A percentile compares a stretch with the other conserved stretches of the same genome.
Evolutionary conservation across 2,329 filamentous ascomycete genomes (phyloP).

Genomic region (Truncatella angustata): DNA sequence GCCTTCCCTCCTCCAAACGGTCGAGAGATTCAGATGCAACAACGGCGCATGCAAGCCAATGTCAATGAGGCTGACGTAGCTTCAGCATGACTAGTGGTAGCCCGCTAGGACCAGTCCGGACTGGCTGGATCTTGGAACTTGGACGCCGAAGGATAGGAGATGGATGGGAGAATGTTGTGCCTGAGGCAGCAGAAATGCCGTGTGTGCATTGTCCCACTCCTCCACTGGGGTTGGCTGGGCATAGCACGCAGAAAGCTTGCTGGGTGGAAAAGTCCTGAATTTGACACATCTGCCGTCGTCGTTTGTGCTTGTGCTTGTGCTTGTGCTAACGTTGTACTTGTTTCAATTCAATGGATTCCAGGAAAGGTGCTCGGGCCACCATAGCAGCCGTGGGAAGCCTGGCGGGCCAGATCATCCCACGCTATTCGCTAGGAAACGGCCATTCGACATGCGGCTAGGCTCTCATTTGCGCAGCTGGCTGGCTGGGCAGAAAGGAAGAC

Average conservation of each 20-base stretch:
- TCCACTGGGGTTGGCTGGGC: not conserved
- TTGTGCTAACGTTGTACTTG: no score
- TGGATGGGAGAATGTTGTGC: not conserved
- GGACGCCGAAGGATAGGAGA: not conserved
- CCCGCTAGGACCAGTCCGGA: not conserved
- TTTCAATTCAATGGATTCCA: no score
- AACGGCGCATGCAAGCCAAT: not conserved
- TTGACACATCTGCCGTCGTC: not conserved
- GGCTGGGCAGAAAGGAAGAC: no score
- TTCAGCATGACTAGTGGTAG: not conserved
- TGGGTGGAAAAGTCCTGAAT: not conserved
- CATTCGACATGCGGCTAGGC: not conserved
- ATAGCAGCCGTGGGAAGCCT: no score
- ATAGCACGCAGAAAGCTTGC: no score
- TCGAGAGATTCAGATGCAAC: not conserved
- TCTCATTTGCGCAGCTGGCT: no score
- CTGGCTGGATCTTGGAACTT: not conserved
- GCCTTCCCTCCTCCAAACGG: constrained; percentile 1
- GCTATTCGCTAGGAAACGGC: no score
- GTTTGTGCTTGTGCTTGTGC: not conserved
- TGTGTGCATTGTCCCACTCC: no score
- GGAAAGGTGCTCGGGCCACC: no score
- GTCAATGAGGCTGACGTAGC: constrained; percentile 12
- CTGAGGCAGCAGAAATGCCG: not conserved
- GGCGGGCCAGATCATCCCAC: no score